These are phyloP conservation scores for Singerocomus inundabilis DNA, from an alignment of 1,284 basidiomycete species.

Conservation along the genomic window DNA sequence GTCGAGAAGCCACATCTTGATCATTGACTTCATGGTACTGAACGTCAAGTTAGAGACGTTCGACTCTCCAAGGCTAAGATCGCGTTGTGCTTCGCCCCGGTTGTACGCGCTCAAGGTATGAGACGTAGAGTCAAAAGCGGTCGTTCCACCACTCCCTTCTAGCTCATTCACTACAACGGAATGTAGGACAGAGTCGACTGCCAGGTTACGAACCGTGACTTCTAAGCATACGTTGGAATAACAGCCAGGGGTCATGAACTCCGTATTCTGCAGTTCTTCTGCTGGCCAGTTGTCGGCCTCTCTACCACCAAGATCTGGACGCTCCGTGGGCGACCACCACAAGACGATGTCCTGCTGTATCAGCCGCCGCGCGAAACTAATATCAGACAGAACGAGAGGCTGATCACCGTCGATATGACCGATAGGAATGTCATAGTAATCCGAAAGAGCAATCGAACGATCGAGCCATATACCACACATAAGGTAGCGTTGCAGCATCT, in stretches of 20 bases:
- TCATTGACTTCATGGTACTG: constrained; percentile 81
- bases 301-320: constrained; percentile 92
- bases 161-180: constrained; percentile 95
- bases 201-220: constrained; percentile 87
- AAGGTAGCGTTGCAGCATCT: constrained; percentile 86
- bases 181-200: constrained; percentile 93
- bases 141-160: constrained; percentile 89
- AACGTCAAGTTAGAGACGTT: constrained; percentile 92
- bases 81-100: constrained; percentile 71
- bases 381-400: constrained; percentile 83
- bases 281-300: constrained; percentile 81
- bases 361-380: constrained; percentile 88
- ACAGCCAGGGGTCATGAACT: constrained; percentile 83
- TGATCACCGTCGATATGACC: constrained; percentile 92
- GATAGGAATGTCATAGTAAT: constrained; percentile 91
- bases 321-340: constrained; percentile 93
- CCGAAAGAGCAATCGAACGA: constrained; percentile 78
- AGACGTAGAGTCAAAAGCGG: constrained; percentile 91
- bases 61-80: constrained; percentile 87
- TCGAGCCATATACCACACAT: constrained; percentile 79
- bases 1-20: constrained; percentile 92
- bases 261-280: constrained; percentile 83
- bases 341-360: constrained; percentile 87
- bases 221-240: constrained; percentile 95
- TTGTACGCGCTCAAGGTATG: constrained; percentile 92